Conservation (phyloP, 169 alveolate genomes). For the Cryptosporidium baileyi region DNA sequence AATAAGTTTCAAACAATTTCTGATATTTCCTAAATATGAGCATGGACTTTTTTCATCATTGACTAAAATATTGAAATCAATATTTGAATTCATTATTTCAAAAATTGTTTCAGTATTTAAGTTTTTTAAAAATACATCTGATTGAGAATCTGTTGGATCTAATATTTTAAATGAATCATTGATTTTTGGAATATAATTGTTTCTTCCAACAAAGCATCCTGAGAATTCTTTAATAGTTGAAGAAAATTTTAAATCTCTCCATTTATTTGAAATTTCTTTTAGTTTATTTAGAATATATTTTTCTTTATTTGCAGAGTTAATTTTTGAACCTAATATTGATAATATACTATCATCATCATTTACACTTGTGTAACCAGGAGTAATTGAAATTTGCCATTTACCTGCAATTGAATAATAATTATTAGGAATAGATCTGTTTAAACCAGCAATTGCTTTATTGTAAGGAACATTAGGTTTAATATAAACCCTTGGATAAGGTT, state of each 20-base stretch:
- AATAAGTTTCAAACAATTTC: constrained; percentile 13
- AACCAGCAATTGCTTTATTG: constrained; percentile 11
- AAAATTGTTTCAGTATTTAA: background rate
- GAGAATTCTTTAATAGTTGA: background rate
- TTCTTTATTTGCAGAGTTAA: background rate
- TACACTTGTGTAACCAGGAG: constrained; percentile 41
- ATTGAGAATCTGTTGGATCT: background rate
- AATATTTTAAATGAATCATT: background rate
- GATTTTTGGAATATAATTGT: background rate
- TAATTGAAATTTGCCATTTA: constrained; percentile 14
- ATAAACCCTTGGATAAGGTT: constrained; percentile 51
- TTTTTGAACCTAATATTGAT: constrained; percentile 7
- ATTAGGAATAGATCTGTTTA: background rate
- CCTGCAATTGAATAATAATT: constrained; percentile 29
- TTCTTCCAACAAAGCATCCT: constrained; percentile 9
- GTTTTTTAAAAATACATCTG: background rate
- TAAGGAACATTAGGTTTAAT: constrained; percentile 16
- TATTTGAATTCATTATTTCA: background rate
- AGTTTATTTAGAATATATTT: background rate
- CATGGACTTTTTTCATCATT: background rate
- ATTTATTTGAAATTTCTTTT: background rate
- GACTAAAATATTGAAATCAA: background rate
- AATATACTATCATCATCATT: constrained; percentile 15
- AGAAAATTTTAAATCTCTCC: constrained; percentile 23
- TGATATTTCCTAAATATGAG: constrained; percentile 1